Conservation (phyloP, 2,329 filamentous ascomycete genomes). For the Stachybotrys chlorohalonatus region DNA sequence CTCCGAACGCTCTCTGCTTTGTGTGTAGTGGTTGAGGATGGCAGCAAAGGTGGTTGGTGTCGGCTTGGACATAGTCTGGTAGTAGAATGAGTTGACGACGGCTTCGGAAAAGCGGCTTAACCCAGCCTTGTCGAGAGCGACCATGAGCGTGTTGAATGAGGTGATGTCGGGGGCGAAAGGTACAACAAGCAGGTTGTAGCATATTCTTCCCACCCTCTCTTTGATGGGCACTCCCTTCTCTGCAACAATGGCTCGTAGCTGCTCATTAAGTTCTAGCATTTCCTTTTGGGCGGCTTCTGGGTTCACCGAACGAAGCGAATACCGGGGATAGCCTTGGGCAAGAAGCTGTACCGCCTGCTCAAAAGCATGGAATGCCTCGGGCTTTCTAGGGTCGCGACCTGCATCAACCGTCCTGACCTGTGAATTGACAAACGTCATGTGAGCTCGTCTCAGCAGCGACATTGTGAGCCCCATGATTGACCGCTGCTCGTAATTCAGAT, state of each 20-base stretch:
- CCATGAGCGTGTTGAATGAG: slow-evolving; percentile 45
- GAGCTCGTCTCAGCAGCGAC: slow-evolving; percentile 15
- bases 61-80: slow-evolving; percentile 32
- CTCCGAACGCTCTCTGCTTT: slow-evolving; percentile 24
- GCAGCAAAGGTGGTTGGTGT: slow-evolving; percentile 40
- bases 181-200: slow-evolving; percentile 59
- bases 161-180: slow-evolving; percentile 53
- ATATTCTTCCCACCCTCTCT: slow-evolving; percentile 30
- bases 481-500: neutral
- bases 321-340: slow-evolving; percentile 7
- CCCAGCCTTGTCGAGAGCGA: neutral
- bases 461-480: neutral
- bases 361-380: no score
- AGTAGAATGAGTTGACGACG: slow-evolving; percentile 43
- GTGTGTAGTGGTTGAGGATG: slow-evolving; percentile 40
- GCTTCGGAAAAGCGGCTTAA: slow-evolving; percentile 34
- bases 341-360: no score
- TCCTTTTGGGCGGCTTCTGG: slow-evolving; percentile 13
- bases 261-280: slow-evolving; percentile 16
- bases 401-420: no score
- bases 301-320: slow-evolving; percentile 19
- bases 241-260: slow-evolving; percentile 17
- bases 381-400: no score
- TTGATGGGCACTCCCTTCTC: neutral
- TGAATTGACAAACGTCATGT: slow-evolving; percentile 6